These are phyloP conservation scores for Dothistroma pini DNA, from an alignment of 2,329 filamentous ascomycete genomes.

Conservation along the genomic window DNA sequence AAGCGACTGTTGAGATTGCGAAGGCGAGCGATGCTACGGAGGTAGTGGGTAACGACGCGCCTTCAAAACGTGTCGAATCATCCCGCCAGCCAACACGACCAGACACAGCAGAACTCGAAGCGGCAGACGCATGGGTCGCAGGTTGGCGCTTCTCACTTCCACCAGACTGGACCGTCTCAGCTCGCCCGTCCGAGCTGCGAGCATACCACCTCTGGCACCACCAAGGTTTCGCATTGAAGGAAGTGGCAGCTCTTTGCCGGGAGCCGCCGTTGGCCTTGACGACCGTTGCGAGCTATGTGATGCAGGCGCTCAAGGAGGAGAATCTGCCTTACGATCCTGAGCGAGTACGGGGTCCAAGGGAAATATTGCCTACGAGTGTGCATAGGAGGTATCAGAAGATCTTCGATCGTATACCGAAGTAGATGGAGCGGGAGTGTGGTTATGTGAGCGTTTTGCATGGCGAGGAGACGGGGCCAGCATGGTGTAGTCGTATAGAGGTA, in stretches of 20 bases:
- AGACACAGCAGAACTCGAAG: slow-evolving; percentile 6
- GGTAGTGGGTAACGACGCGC: neutral
- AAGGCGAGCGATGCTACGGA: neutral
- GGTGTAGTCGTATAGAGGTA: neutral
- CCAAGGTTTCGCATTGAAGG: slow-evolving; percentile 45
- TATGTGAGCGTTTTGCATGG: neutral
- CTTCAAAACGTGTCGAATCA: neutral
- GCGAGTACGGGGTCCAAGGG: slow-evolving; percentile 21
- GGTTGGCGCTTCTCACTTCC: slow-evolving; percentile 11
- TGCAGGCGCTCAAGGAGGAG: slow-evolving; percentile 53
- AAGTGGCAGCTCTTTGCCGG: slow-evolving; percentile 55
- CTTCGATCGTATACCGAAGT: neutral
- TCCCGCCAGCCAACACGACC: neutral
- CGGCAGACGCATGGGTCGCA: slow-evolving; percentile 11
- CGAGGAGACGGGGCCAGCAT: neutral
- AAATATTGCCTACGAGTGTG: neutral
- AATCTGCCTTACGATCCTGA: slow-evolving; percentile 47
- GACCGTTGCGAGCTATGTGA: slow-evolving; percentile 59
- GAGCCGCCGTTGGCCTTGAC: slow-evolving; percentile 55
- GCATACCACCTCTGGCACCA: slow-evolving; percentile 65
- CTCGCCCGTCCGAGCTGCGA: slow-evolving; percentile 33
- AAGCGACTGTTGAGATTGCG: neutral
- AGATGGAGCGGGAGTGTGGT: neutral
- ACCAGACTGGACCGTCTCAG: slow-evolving; percentile 8
- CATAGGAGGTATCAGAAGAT: slow-evolving; percentile 3